Conservation (phyloP, 208 protist species). For the Zelonia costaricensis region DNA sequence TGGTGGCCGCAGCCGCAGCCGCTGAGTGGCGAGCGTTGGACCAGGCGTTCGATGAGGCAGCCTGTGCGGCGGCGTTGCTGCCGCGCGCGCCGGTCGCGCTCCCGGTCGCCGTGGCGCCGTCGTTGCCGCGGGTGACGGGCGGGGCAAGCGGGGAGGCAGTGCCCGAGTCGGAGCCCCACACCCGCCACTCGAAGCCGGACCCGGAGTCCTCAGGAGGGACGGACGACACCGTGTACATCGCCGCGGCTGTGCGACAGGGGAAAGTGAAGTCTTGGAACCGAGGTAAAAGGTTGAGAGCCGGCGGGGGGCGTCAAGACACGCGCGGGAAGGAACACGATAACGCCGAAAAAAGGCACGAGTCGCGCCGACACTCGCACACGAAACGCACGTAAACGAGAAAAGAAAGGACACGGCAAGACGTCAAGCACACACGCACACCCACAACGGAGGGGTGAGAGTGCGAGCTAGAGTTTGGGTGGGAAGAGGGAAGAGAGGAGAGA, state of each 20-base stretch:
- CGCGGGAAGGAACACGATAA: too few relatives aligned
- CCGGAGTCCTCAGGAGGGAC: neutral
- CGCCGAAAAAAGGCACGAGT: too few relatives aligned
- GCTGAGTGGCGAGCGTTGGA: neutral
- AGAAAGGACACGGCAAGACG: neutral
- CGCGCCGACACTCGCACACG: too few relatives aligned
- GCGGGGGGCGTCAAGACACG: too few relatives aligned
- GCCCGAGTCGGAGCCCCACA: slow-evolving; percentile 4
- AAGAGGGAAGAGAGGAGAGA: neutral
- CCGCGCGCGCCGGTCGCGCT: neutral
- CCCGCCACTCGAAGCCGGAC: slow-evolving; percentile 1
- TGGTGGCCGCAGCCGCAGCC: neutral
- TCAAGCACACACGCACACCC: neutral
- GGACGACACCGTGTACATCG: neutral
- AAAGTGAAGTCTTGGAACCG: too few relatives aligned
- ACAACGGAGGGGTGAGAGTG: neutral
- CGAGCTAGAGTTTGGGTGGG: neutral
- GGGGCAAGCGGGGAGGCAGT: neutral
- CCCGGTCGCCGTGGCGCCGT: neutral
- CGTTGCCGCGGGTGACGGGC: neutral
- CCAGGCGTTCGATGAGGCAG: too few relatives aligned
- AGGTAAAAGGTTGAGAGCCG: too few relatives aligned
- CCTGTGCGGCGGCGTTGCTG: too few relatives aligned
- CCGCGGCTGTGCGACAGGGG: too few relatives aligned
- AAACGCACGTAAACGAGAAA: too few relatives aligned